These are phyloP conservation scores for Ormosia emarginata DNA, from an alignment of 306 rosid genomes.

Conservation along the genomic window DNA sequence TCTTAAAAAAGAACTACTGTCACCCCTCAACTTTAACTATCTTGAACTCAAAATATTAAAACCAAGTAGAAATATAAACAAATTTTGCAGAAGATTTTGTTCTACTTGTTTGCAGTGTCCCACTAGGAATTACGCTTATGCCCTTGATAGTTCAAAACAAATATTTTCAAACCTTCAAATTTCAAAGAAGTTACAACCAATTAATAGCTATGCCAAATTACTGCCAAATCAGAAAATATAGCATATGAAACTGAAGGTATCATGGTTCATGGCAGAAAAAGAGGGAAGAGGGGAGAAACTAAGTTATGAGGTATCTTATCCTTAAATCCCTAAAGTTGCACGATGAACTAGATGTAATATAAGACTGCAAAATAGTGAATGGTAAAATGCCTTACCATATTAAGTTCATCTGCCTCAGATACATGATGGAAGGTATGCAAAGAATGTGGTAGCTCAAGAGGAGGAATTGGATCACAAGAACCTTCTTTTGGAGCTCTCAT, in stretches of 20 bases:
- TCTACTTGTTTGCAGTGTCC: not conserved
- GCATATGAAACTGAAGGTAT: not conserved
- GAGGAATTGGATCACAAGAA: slow-evolving; percentile 79
- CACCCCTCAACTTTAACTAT: not conserved
- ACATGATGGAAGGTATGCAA: slow-evolving; percentile 84
- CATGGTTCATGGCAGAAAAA: not conserved
- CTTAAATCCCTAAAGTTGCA: not conserved
- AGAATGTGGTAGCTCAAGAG: slow-evolving; percentile 93
- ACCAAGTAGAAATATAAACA: not conserved
- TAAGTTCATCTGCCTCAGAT: slow-evolving; percentile 65
- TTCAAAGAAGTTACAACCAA: not conserved
- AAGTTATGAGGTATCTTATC: not conserved
- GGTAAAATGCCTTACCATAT: slow-evolving; percentile 38
- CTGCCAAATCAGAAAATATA: not conserved
- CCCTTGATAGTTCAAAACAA: not conserved
- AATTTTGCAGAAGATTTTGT: slow-evolving; percentile 6
- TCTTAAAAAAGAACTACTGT: not conserved
- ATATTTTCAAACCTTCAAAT: not conserved
- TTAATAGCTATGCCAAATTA: not conserved
- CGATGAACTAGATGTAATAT: not conserved
- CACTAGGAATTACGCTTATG: not conserved
- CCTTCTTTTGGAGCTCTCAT: slow-evolving; percentile 82
- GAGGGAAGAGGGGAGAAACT: not conserved
- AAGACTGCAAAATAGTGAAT: not conserved
- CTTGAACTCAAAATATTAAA: not conserved